These are phyloP conservation scores for Triticum monococcum DNA, from an alignment of 176 grass and related monocot species.

Conservation along the genomic window DNA sequence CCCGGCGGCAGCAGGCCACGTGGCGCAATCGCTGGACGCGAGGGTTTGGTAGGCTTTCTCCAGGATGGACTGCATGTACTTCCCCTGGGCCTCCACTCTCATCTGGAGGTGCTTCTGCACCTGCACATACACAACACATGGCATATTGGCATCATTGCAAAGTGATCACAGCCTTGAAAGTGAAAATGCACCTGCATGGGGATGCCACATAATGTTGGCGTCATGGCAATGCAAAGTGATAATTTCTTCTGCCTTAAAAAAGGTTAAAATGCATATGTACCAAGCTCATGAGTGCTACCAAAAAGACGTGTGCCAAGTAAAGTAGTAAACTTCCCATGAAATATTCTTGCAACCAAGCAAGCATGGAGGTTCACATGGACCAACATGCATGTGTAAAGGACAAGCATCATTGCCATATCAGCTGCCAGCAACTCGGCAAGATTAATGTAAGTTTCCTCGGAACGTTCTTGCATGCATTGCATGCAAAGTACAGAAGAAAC, in stretches of 20 bases:
- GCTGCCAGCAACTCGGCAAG: neutral
- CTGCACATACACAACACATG: slow-evolving; percentile 25
- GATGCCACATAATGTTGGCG: neutral
- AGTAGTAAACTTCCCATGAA: slow-evolving; percentile 52
- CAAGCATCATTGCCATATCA: neutral
- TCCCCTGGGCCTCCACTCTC: slow-evolving; percentile 90
- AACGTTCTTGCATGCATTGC: slow-evolving; percentile 15
- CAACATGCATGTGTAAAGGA: neutral
- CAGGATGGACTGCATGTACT: slow-evolving; percentile 98
- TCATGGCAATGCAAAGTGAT: slow-evolving; percentile 28
- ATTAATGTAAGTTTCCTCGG: slow-evolving; percentile 29
- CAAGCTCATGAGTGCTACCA: slow-evolving; percentile 19
- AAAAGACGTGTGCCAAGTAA: slow-evolving; percentile 33
- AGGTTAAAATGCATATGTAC: slow-evolving; percentile 36
- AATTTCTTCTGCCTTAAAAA: slow-evolving; percentile 17
- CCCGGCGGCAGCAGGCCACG: slow-evolving; percentile 19
- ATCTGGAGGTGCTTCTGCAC: slow-evolving; percentile 96
- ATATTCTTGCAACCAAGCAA: slow-evolving; percentile 22
- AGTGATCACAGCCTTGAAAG: neutral
- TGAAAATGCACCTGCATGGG: slow-evolving; percentile 49
- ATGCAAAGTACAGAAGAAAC: slow-evolving; percentile 26
- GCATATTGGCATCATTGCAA: neutral
- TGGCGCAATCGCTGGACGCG: slow-evolving; percentile 30
- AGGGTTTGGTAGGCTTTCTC: slow-evolving; percentile 84
- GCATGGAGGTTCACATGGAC: slow-evolving; percentile 7